Evolutionary conservation across 1,284 basidiomycete species (phyloP).

Genomic region (Cryptococcus maquisensis): DNA sequence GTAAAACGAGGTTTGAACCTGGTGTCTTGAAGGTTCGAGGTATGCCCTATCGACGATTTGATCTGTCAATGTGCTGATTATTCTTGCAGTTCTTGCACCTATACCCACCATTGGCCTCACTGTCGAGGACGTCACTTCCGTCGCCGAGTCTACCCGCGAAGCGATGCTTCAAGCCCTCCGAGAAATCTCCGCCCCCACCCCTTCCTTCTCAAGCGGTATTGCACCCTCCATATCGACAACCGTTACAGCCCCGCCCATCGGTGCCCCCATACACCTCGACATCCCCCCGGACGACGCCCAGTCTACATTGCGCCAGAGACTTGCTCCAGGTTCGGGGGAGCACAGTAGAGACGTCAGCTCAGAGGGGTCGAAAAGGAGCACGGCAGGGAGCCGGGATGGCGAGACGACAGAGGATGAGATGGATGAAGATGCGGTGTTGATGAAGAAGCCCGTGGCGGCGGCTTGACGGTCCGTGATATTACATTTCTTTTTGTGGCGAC

Average conservation of each 20-base stretch:
- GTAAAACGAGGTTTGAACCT: constrained; percentile 67
- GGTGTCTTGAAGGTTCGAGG: constrained; percentile 79
- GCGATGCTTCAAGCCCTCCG: constrained; percentile 49
- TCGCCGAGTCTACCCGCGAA: constrained; percentile 49
- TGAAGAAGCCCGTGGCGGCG: constrained; percentile 33
- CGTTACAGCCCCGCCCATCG: not conserved
- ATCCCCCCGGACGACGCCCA: not conserved
- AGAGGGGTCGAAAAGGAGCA: not conserved
- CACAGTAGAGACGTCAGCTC: not conserved
- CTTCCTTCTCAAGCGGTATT: not conserved
- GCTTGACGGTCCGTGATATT: too few species aligned
- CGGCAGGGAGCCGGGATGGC: constrained; percentile 18
- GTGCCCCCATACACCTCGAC: constrained; percentile 5
- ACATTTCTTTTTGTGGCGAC: not conserved
- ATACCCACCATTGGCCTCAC: constrained; percentile 52
- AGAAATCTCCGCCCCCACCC: constrained; percentile 36
- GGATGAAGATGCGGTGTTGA: constrained; percentile 47
- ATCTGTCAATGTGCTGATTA: constrained; percentile 53
- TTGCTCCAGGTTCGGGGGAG: not conserved
- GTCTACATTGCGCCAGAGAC: not conserved
- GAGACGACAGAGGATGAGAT: constrained; percentile 47
- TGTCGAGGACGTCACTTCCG: constrained; percentile 47
- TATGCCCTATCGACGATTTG: constrained; percentile 57
- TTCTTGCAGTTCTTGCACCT: constrained; percentile 52
- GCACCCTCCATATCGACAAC: not conserved